A percentile compares a stretch with the other conserved stretches of the same genome.
These are phyloP conservation scores for Zangia roseola DNA, from an alignment of 768 basidiomycete genomes.

Conservation along the genomic window DNA sequence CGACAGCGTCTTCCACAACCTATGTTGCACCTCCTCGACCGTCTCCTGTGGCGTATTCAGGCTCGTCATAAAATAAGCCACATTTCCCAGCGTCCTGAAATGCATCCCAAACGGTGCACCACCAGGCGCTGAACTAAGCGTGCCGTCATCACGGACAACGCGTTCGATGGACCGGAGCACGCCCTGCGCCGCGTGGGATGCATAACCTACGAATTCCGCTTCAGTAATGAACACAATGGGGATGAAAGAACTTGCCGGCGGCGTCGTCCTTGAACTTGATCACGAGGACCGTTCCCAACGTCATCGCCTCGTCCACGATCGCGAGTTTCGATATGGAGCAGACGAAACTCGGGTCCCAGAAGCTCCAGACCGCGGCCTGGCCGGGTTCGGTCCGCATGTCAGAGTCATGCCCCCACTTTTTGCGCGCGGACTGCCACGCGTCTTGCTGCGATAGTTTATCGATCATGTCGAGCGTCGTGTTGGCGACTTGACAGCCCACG, in stretches of 20 bases:
- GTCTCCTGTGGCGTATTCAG: conserved; percentile 62
- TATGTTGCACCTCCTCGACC: conserved; percentile 61
- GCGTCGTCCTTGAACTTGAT: conserved; percentile 64
- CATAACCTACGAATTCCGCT: conserved; percentile 41
- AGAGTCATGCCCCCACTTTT: conserved; percentile 47
- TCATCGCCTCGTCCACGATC: conserved; percentile 74
- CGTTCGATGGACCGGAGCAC: conserved; percentile 53
- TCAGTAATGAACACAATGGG: neutral
- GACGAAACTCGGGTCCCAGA: conserved; percentile 82
- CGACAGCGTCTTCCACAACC: conserved; percentile 47
- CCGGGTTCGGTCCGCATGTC: conserved; percentile 6
- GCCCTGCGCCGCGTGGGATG: conserved; percentile 62
- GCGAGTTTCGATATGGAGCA: conserved; percentile 52
- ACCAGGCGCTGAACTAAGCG: conserved; percentile 45
- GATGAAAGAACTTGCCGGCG: conserved; percentile 43
- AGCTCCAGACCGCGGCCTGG: conserved; percentile 63
- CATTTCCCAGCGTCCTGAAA: conserved; percentile 84
- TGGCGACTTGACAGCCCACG: conserved; percentile 89
- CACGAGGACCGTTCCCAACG: conserved; percentile 81
- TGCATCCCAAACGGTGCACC: conserved; percentile 69
- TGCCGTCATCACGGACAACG: conserved; percentile 20
- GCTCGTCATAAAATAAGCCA: conserved; percentile 92
- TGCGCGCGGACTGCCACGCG: conserved; percentile 59
- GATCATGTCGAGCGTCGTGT: conserved; percentile 68
- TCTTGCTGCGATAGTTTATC: conserved; percentile 47